These are phyloP conservation scores for Onygenales sp. DNA, from an alignment of 2,329 filamentous ascomycete genomes.

Conservation along the genomic window DNA sequence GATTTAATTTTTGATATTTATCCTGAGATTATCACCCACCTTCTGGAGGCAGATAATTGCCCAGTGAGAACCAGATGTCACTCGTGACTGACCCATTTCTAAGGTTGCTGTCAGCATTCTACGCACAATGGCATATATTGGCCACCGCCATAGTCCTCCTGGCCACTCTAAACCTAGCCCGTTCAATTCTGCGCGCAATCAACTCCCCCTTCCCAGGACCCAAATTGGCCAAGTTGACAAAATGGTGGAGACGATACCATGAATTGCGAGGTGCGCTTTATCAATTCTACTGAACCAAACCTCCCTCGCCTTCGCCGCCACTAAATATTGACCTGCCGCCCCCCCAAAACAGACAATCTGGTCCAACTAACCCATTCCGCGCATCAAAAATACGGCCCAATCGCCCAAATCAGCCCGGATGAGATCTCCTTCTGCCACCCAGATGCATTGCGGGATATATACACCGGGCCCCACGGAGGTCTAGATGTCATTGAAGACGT, in stretches of 20 bases:
- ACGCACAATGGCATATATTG: neutral
- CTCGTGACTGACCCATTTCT: too few relatives aligned
- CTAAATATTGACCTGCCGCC: too few relatives aligned
- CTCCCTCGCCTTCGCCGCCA: neutral
- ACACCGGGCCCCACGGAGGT: conserved; percentile 9
- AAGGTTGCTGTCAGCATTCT: too few relatives aligned
- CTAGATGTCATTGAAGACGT: conserved; percentile 5
- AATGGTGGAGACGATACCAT: conserved; percentile 9
- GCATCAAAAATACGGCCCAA: conserved; percentile 12
- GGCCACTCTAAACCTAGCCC: neutral
- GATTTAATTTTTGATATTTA: too few relatives aligned
- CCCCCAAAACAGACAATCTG: neutral
- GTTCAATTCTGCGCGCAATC: conserved; percentile 1
- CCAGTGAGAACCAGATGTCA: too few relatives aligned
- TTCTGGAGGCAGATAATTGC: too few relatives aligned
- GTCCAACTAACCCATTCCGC: neutral
- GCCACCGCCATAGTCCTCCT: neutral
- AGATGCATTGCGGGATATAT: conserved; percentile 12
- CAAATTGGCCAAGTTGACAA: conserved; percentile 10
- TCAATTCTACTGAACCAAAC: too few relatives aligned
- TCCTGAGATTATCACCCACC: too few relatives aligned
- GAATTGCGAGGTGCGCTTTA: conserved; percentile 7
- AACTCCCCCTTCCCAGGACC: conserved; percentile 13
- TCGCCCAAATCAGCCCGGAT: conserved; percentile 9
- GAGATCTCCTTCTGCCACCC: conserved; percentile 12